A percentile compares a stretch with the other conserved stretches of the same genome.
Evolutionary conservation across 495 filamentous ascomycete genomes (phyloP).

Genomic region (Pseudomonodictys pantanalensis): DNA sequence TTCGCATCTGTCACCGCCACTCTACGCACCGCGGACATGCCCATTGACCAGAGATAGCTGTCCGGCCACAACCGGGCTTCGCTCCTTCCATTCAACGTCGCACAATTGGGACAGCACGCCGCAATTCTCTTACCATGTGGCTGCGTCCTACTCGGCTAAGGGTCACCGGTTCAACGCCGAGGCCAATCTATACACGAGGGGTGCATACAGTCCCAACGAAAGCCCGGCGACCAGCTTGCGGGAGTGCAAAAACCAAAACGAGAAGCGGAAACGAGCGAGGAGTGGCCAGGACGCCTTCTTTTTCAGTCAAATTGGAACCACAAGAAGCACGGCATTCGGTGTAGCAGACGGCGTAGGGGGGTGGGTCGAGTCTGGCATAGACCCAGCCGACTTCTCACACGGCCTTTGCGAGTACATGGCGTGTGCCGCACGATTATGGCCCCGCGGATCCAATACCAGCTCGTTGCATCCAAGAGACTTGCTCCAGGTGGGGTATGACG

Average conservation of each 20-base stretch:
- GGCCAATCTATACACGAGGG: conserved; percentile 29
- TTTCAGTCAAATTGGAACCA: conserved; percentile 66
- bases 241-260: conserved; percentile 42
- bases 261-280: conserved; percentile 60
- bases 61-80: conserved; percentile 11
- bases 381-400: conserved; percentile 93
- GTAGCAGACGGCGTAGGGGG: conserved; percentile 92
- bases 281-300: conserved; percentile 97
- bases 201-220: conserved; percentile 20
- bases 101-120: conserved; percentile 18
- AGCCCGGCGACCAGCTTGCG: conserved; percentile 17
- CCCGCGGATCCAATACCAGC: conserved; percentile 43
- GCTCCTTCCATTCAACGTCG: conserved; percentile 21
- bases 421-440: conserved; percentile 50
- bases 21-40: conserved; percentile 11
- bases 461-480: conserved; percentile 62
- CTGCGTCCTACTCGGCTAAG: conserved; percentile 76
- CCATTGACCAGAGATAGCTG: conserved; percentile 12
- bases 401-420: conserved; percentile 93
- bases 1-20: neutral
- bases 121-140: conserved; percentile 60
- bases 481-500: conserved; percentile 79
- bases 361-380: conserved; percentile 85
- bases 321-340: conserved; percentile 66
- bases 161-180: conserved; percentile 65